Percentiles rank a stretch among this genome's conserved stretches.
Conservation (phyloP, 225 moss, liverwort and hornwort species). For the Thuidium tamariscinum region DNA sequence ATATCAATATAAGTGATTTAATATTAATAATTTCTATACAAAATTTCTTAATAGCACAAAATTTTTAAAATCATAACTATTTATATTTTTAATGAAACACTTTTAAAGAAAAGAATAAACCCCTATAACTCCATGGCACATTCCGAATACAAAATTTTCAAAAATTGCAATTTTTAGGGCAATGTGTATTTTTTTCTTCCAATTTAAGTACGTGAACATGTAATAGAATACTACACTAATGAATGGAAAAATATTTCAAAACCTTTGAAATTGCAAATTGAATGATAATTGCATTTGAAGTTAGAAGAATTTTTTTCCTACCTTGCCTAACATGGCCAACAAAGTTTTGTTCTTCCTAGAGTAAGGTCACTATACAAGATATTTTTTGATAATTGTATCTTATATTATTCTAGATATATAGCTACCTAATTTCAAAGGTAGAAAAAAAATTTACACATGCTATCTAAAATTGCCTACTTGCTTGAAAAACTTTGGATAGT, state of each 20-base stretch:
- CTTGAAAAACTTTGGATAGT: fast-evolving
- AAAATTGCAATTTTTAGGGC: too few species aligned
- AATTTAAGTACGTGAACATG: too few species aligned
- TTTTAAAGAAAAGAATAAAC: background rate
- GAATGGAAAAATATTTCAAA: fast-evolving
- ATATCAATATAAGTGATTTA: too few species aligned
- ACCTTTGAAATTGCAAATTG: fast-evolving
- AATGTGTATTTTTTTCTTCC: too few species aligned
- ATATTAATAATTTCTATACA: background rate
- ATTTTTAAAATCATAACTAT: too few species aligned
- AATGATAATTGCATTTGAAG: background rate
- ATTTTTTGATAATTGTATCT: background rate
- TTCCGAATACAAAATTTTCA: fast-evolving
- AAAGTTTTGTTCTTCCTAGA: fast-evolving
- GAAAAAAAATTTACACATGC: fast-evolving
- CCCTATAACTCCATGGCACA: fast-evolving
- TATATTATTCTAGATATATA: background rate
- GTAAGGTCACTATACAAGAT: fast-evolving
- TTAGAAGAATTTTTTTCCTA: fast-evolving
- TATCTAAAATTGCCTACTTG: fast-evolving
- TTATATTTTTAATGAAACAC: background rate
- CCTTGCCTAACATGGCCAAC: fast-evolving
- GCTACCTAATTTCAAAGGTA: background rate
- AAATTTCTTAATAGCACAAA: fast-evolving
- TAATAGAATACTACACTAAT: fast-evolving